Evolutionary conservation across 2,329 filamentous ascomycete genomes (phyloP), one percentile per base, ranked within the genome.

Genomic region (Zasmidium citrigriseum): DNA sequence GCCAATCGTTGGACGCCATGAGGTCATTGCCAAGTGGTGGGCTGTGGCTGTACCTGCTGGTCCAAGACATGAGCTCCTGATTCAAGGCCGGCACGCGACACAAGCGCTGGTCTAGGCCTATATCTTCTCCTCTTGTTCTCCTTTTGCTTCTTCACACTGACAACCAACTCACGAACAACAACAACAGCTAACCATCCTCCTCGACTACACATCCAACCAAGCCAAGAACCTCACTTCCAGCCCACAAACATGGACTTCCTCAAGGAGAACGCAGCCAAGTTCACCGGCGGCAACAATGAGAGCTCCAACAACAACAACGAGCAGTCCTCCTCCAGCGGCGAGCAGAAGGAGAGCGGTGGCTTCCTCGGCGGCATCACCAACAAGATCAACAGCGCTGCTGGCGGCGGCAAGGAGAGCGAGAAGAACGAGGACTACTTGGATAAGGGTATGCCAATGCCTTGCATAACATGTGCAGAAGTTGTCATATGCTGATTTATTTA

Each of bases 341-440:
- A 75, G 58, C 70, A 75, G 64, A 62, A 75, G 29, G 45, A 55
- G 23, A 56, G 63, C 51, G 79, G 80, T 25, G 77, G 80, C 57
- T 80, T 83, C 73, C 72, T 84, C 50, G 79, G 83, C 60, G 85
- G 86, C 60, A 73, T 92, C 64, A 82, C 85, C 72, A 83, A 88
- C 77, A 91, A 90, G 78, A 53, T 93, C 59, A 90, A 93, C 78
- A 72, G 76, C 58, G 80, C 86, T 64, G 88, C 88, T 20, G 90
- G 90, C 34, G 90, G 90, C 54, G 90, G 90, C 38, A 76, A 76
- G 29, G 79, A 89, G 75, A 86, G 90, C 51, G 64, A 93, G 83
- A 87, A 91, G 83, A 89, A 92, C 67, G 90, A 95, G 75, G 66
- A 93, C 70, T 77, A 74, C n/a, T 83, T 95, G 53, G 90, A 95